Evolutionary conservation across 2,329 filamentous ascomycete genomes (phyloP).

Genomic region (Colletotrichum plurivorum): DNA sequence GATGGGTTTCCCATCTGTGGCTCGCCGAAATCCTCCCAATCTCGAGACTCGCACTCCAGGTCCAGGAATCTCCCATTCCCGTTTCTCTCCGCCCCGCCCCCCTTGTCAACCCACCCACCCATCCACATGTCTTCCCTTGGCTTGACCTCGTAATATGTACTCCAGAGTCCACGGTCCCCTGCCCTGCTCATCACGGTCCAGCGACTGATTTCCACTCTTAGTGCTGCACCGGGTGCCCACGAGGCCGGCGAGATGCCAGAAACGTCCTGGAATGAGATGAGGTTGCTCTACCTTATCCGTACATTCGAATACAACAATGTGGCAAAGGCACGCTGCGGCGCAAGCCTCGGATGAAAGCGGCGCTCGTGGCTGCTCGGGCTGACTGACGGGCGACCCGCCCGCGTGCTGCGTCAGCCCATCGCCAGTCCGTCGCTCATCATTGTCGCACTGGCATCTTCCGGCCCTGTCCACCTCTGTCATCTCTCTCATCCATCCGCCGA

Average conservation of each 20-base stretch:
- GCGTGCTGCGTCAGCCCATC: not conserved
- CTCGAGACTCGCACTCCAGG: not conserved
- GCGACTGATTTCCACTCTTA: not conserved
- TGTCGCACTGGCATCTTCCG: no score
- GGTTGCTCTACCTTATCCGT: not conserved
- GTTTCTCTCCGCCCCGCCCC: constrained; percentile 3
- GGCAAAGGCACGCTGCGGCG: constrained; percentile 8
- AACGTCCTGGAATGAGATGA: constrained; percentile 28
- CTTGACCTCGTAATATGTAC: not conserved
- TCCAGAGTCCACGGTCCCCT: not conserved
- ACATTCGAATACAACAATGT: constrained; percentile 1
- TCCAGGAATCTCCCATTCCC: not conserved
- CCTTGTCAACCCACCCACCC: not conserved
- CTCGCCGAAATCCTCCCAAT: constrained; percentile 9
- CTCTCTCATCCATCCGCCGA: not conserved
- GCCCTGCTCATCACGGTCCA: not conserved
- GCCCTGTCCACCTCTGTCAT: not conserved
- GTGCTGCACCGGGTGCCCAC: not conserved
- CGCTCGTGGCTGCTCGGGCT: constrained; percentile 13
- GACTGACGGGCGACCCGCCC: not conserved
- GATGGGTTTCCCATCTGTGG: constrained; percentile 13
- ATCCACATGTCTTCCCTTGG: no score
- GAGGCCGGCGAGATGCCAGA: constrained; percentile 18
- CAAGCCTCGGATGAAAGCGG: constrained; percentile 37
- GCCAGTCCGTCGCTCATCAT: not conserved